Evolutionary conservation across 2,329 filamentous ascomycete species (phyloP).

Genomic region (Neoscytalidium dimidiatum): DNA sequence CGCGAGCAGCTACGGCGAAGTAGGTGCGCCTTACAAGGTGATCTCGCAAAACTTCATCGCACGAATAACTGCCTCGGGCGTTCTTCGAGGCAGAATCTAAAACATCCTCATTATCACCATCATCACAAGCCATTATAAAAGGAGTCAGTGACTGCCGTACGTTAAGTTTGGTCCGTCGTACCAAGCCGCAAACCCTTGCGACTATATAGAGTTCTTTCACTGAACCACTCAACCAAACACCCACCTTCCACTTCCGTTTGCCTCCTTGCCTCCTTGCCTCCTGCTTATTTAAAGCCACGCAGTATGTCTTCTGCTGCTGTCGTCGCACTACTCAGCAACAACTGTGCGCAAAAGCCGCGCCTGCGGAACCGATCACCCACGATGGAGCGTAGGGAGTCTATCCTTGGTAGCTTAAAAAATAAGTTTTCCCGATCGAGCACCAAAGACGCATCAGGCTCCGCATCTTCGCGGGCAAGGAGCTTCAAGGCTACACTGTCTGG

Average conservation of each 20-base stretch:
- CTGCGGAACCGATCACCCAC: neutral
- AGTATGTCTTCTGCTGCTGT: neutral
- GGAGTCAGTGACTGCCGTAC: too few relatives aligned
- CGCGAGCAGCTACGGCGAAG: neutral
- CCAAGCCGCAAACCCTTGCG: neutral
- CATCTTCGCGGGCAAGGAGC: constrained; percentile 22
- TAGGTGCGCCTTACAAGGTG: neutral
- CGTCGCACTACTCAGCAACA: neutral
- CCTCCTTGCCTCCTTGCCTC: neutral
- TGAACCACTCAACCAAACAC: neutral
- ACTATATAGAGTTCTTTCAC: neutral
- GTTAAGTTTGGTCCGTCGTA: neutral
- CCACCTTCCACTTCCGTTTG: neutral
- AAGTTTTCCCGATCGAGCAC: constrained; percentile 26
- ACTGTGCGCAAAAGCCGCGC: neutral
- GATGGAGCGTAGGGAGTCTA: constrained; percentile 15
- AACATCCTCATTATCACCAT: neutral
- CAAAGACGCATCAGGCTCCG: constrained; percentile 9
- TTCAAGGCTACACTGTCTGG: constrained; percentile 22
- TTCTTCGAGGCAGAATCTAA: neutral
- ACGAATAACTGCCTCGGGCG: neutral
- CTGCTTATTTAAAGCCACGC: constrained; percentile 6
- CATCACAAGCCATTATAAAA: neutral
- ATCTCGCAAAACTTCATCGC: neutral
- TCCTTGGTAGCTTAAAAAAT: constrained; percentile 31